phyloP scores from a whole-genome alignment of 352 stramenopile species.

The Phytophthora tentaculata region DNA sequence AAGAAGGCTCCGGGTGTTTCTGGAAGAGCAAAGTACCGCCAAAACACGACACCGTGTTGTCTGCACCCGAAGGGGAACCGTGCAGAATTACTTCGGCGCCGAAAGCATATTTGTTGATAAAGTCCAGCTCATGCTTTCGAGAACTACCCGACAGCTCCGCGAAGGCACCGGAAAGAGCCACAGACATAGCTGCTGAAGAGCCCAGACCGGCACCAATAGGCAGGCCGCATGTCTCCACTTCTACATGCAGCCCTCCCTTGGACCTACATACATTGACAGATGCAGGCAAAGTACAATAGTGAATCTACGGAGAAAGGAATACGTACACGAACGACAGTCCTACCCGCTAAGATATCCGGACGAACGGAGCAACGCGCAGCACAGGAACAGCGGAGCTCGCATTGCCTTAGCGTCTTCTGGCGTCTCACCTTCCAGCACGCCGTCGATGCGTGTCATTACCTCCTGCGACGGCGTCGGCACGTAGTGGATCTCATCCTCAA shows the following conservation, averaged over 20 bases:
- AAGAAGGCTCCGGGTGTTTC: constrained; percentile 55
- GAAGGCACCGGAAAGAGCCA: constrained; percentile 79
- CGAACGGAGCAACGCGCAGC: constrained; percentile 57
- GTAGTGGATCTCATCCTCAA: constrained; percentile 52
- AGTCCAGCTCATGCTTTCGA: constrained; percentile 39
- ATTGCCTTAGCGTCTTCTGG: constrained; percentile 54
- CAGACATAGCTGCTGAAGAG: constrained; percentile 90
- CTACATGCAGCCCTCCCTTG: constrained; percentile 47
- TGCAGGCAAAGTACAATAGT: constrained; percentile 10
- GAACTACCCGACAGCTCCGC: constrained; percentile 39
- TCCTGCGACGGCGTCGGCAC: constrained; percentile 49
- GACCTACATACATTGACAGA: constrained; percentile 16
- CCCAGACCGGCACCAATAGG: constrained; percentile 91
- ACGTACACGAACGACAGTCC: neutral
- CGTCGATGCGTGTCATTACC: constrained; percentile 57
- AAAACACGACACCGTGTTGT: constrained; percentile 92
- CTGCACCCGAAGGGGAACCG: constrained; percentile 89
- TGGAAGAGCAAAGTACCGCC: constrained; percentile 87
- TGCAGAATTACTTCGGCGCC: constrained; percentile 91
- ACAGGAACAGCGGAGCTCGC: constrained; percentile 64
- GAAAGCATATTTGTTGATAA: constrained; percentile 90
- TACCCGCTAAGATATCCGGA: constrained; percentile 41
- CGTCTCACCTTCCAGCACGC: constrained; percentile 49
- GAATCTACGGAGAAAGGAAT: neutral
- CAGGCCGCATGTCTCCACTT: constrained; percentile 58